Evolutionary conservation across 2,329 filamentous ascomycete species (phyloP), one percentile per base, ranked within the genome.

Genomic region (Pseudogymnoascus sp.): DNA sequence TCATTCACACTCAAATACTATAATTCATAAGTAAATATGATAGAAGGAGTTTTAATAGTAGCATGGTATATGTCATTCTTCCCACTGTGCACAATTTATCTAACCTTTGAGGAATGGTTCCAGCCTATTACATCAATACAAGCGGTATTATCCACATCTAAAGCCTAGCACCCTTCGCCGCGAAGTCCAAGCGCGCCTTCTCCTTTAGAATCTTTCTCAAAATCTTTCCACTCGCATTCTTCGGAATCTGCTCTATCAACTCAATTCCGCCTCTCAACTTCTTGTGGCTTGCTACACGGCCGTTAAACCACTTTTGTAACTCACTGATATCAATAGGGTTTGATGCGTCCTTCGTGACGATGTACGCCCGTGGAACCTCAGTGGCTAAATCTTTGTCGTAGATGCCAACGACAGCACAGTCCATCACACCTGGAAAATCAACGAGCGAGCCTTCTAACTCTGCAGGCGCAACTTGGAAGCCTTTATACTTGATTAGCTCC

Each of bases 201-300:
- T 83, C 78, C 65, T 78, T 80, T 68, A 87, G 71, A 6, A 86
- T 71, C 26, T 83, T 76, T 59, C 83, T 79, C 68, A 88, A 72
- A 61, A 88, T 83, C 77, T 88, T 88, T 2, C 85, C 85, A 64
- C 80, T 82, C 0, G 83, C 80, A 69, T 82, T 85, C 76, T 87
- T 88, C 2, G 85, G 85, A 26, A 88, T 81, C 63, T 77, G 78
- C 21, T 80, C 76, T 12, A 83, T 72, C 67, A 85, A 84, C 61
- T 79, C 78, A 2, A 83, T 69, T 69, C 41, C 41, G 71, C 78
- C 81, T 41, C 75, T 76, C n/a, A 84, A 68, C 73, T 78, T 79
- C 71, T 85, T 85, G 67, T 83, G 77, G 41, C 80, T 76, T 26
- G 41, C 41, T 14, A 45, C 41, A 26, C 41, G 41, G 41, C 41